Evolutionary conservation across 345 rosid genomes (phyloP).

Genomic region (Salix viminalis): DNA sequence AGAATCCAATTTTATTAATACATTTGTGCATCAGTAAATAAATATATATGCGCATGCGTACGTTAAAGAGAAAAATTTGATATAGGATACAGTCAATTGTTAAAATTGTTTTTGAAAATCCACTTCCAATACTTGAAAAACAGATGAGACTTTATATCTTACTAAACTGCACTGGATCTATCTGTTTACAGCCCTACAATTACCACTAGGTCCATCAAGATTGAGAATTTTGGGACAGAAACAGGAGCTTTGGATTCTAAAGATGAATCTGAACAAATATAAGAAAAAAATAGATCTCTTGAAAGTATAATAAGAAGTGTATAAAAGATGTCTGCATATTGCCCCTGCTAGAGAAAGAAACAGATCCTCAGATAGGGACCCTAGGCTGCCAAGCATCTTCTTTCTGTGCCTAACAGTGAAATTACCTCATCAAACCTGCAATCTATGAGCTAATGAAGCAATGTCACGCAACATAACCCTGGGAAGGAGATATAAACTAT

Average conservation of each 20-base stretch:
- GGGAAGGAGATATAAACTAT: conserved; percentile 5
- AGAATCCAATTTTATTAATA: background rate
- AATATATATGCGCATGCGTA: background rate
- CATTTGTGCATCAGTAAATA: background rate
- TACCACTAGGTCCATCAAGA: background rate
- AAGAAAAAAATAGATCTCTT: background rate
- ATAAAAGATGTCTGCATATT: background rate
- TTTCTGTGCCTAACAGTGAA: background rate
- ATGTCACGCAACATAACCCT: background rate
- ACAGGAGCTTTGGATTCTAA: background rate
- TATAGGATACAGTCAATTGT: background rate
- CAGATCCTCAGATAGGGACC: background rate
- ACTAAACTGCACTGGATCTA: background rate
- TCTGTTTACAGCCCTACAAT: background rate
- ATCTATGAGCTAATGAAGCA: background rate
- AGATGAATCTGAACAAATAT: background rate
- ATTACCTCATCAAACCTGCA: background rate
- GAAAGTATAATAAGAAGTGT: background rate
- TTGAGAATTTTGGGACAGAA: background rate
- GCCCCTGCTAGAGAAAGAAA: background rate
- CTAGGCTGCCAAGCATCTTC: background rate
- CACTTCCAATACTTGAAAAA: background rate
- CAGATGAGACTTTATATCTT: background rate
- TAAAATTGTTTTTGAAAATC: background rate
- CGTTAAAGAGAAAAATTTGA: background rate